phyloP scores from a whole-genome alignment of 2,329 filamentous ascomycete genomes.

The Arthrobotrys pseudoclavata region DNA sequence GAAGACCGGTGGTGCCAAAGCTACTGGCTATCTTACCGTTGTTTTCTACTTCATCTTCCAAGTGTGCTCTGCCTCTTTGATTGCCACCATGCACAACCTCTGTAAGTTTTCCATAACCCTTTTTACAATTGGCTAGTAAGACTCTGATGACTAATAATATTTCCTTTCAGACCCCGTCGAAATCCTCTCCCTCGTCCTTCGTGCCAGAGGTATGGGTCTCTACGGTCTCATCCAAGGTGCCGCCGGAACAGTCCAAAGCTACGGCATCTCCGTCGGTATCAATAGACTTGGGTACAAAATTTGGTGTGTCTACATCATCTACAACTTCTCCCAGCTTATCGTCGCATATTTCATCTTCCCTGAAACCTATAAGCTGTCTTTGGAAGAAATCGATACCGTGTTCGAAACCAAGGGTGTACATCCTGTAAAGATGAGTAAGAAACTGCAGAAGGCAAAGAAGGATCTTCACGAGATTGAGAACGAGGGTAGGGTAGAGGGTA shows the following conservation, averaged over 20 bases:
- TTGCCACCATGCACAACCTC: constrained; percentile 70
- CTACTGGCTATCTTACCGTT: constrained; percentile 67
- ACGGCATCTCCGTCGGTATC: constrained; percentile 70
- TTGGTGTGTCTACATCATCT: constrained; percentile 70
- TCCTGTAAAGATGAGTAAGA: constrained; percentile 68
- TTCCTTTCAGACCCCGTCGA: constrained; percentile 66
- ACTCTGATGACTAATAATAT: constrained; percentile 19
- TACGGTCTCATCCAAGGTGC: constrained; percentile 68
- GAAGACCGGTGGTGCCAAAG: constrained; percentile 63
- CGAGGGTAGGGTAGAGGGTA: constrained; percentile 26
- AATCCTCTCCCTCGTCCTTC: constrained; percentile 67
- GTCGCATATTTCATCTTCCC: constrained; percentile 71
- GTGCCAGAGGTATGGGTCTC: constrained; percentile 69
- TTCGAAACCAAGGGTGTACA: constrained; percentile 69
- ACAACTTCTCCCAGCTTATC: constrained; percentile 69
- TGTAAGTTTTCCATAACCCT: constrained; percentile 60
- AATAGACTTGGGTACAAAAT: constrained; percentile 70
- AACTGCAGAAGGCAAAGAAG: constrained; percentile 67
- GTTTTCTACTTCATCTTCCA: constrained; percentile 70
- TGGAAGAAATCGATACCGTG: constrained; percentile 74
- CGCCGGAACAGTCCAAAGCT: constrained; percentile 68
- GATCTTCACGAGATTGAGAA: constrained; percentile 62
- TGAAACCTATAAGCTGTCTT: constrained; percentile 69
- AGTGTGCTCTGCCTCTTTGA: constrained; percentile 68
- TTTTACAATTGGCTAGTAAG: not conserved